phyloP scores from a whole-genome alignment of 129 eudicot genomes.

The Dittrichia graveolens region DNA sequence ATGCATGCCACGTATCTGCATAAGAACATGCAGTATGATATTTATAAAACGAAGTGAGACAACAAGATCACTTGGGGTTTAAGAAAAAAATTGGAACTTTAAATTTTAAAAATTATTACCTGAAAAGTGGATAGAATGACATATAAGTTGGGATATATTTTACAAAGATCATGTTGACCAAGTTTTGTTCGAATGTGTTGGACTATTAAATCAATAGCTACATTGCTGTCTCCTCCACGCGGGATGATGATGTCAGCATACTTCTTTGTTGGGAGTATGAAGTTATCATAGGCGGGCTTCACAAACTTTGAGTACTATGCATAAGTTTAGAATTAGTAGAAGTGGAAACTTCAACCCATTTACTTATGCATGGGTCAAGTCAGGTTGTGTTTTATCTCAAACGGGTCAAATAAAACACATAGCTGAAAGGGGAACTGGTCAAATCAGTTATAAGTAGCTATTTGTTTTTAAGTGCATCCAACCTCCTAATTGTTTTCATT shows the following conservation, averaged over 20 bases:
- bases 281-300: conserved; percentile 88
- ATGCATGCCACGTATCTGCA: conserved; percentile 92
- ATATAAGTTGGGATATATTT: conserved; percentile 75
- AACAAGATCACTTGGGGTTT: conserved; percentile 17
- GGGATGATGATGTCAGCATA: conserved; percentile 87
- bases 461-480: background rate
- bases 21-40: conserved; percentile 17
- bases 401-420: background rate
- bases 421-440: background rate
- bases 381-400: background rate
- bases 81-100: background rate
- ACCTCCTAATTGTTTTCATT: background rate
- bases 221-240: conserved; percentile 90
- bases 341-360: background rate
- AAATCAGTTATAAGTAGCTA: background rate
- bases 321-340: conserved; percentile 16
- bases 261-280: conserved; percentile 89
- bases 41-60: background rate
- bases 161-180: conserved; percentile 92
- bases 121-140: conserved; percentile 86
- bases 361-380: conserved; percentile 11
- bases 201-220: conserved; percentile 83
- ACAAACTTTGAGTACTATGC: conserved; percentile 87
- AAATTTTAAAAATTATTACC: conserved; percentile 38
- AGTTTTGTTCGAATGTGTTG: conserved; percentile 92